phyloP scores from a whole-genome alignment of 305 asterid genomes.

The Fraxinus sp. region DNA sequence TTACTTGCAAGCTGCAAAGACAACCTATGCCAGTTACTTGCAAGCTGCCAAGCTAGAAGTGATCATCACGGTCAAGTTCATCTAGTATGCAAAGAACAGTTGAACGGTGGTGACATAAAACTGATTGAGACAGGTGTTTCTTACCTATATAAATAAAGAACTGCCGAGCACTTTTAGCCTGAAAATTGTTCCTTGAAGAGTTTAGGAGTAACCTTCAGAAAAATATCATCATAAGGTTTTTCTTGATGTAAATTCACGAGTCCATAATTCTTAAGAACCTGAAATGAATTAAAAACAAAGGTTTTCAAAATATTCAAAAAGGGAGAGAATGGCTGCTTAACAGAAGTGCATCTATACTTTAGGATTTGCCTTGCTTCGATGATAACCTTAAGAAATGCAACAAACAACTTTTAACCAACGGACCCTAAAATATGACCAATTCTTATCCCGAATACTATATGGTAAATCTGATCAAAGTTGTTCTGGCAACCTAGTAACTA shows the following conservation, averaged over 20 bases:
- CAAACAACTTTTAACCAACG: background rate
- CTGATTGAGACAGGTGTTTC: background rate
- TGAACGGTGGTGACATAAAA: background rate
- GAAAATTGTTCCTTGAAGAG: constrained; percentile 54
- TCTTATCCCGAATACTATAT: background rate
- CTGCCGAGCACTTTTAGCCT: constrained; percentile 21
- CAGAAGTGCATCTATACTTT: background rate
- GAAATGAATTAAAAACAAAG: constrained; percentile 9
- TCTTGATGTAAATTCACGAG: constrained; percentile 63
- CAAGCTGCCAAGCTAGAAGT: background rate
- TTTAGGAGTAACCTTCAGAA: constrained; percentile 55
- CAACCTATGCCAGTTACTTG: no score
- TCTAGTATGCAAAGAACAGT: background rate
- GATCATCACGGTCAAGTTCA: background rate
- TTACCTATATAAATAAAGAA: constrained; percentile 26
- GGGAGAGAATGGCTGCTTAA: background rate
- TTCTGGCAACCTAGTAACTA: background rate
- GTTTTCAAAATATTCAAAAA: background rate
- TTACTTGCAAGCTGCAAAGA: background rate
- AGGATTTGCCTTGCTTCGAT: background rate
- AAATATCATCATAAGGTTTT: constrained; percentile 50
- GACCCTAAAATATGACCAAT: background rate
- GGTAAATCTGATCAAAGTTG: background rate
- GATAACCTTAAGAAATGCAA: background rate
- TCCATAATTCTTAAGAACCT: constrained; percentile 66